Evolutionary conservation across 441 rosid genomes (phyloP).

Genomic region (Aquilaria agallochum): DNA sequence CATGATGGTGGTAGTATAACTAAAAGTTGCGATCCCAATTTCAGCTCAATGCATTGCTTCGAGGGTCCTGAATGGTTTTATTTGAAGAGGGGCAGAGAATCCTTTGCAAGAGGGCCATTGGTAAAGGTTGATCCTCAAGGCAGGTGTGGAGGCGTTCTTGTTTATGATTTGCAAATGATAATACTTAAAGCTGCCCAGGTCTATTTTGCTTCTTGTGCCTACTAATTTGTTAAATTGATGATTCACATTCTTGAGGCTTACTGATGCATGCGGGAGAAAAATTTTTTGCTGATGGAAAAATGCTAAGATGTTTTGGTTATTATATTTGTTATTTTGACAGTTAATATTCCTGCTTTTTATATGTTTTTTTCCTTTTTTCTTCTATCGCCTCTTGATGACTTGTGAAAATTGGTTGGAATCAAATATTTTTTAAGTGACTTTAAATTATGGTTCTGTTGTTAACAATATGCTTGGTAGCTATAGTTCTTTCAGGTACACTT

Average conservation of each 20-base stretch:
- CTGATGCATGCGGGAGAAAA: background rate
- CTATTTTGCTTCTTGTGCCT: constrained; percentile 19
- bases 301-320: too few relatives aligned
- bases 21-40: constrained; percentile 18
- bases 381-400: too few relatives aligned
- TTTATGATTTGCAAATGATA: constrained; percentile 96
- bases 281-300: too few relatives aligned
- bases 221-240: background rate
- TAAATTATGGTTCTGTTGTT: too few relatives aligned
- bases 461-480: too few relatives aligned
- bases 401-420: too few relatives aligned
- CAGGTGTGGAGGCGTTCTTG: constrained; percentile 91
- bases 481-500: too few relatives aligned
- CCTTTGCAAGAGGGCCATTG: constrained; percentile 82
- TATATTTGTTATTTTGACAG: too few relatives aligned
- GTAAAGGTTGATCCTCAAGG: constrained; percentile 98
- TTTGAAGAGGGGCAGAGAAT: constrained; percentile 93
- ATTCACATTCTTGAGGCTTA: constrained; percentile 4
- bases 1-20: constrained; percentile 9
- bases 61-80: constrained; percentile 97
- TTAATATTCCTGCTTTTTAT: too few relatives aligned
- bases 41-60: constrained; percentile 99
- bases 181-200: constrained; percentile 98
- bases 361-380: too few relatives aligned
- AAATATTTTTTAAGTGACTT: too few relatives aligned